Percentiles rank a stretch among this genome's conserved stretches.
Conservation (phyloP, 1,139 yeast species). For the Yamadazyma diospyri region DNA sequence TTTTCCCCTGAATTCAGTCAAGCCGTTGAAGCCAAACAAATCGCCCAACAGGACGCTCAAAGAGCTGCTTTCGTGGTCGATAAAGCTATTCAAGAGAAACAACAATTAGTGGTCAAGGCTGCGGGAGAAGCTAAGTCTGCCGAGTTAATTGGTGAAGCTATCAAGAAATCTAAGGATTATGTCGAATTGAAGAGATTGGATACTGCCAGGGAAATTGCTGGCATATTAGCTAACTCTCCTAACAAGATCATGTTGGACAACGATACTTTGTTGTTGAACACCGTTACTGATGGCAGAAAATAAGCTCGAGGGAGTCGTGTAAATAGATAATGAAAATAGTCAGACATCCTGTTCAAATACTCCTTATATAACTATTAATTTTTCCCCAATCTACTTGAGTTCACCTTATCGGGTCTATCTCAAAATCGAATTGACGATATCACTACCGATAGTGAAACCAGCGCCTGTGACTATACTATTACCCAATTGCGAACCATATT, state of each 20-base stretch:
- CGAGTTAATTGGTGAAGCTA: conserved; percentile 97
- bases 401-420: too few relatives aligned
- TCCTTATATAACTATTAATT: too few relatives aligned
- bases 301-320: conserved; percentile 12
- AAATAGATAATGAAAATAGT: conserved; percentile 3
- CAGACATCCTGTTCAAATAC: background rate
- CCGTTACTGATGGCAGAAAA: conserved; percentile 65
- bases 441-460: conserved; percentile 93
- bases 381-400: too few relatives aligned
- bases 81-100: conserved; percentile 96
- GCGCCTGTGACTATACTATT: conserved; percentile 96
- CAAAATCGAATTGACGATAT: conserved; percentile 80
- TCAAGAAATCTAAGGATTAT: conserved; percentile 91
- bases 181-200: conserved; percentile 95
- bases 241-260: conserved; percentile 89
- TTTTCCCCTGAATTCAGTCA: conserved; percentile 96
- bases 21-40: conserved; percentile 98
- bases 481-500: conserved; percentile 81
- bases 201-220: conserved; percentile 95
- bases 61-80: conserved; percentile 96
- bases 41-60: conserved; percentile 99
- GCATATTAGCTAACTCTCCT: conserved; percentile 78
- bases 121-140: conserved; percentile 99
- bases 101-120: conserved; percentile 92
- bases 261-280: conserved; percentile 86